A percentile compares a stretch with the other conserved stretches of the same genome.
phyloP scores from a whole-genome alignment of 2,329 filamentous ascomycete species.

The Malbranchea zuffiana region DNA sequence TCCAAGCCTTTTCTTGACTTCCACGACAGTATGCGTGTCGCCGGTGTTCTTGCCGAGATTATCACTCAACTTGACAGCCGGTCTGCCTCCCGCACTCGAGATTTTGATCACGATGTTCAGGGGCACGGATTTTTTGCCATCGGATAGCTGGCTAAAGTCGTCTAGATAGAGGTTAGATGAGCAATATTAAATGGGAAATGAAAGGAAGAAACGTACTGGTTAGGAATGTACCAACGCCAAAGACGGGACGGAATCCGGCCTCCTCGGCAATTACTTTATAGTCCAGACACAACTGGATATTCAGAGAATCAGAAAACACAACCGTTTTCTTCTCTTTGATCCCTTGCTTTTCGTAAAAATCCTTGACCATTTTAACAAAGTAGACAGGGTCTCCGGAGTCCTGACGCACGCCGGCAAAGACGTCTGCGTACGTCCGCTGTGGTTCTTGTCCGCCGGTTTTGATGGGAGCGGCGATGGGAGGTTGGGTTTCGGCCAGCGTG shows the following conservation, averaged over 20 bases:
- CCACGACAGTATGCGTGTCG: constrained; percentile 62
- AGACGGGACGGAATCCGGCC: constrained; percentile 71
- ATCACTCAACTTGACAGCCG: constrained; percentile 86
- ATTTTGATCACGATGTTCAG: constrained; percentile 98
- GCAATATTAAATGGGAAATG: not conserved
- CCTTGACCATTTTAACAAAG: constrained; percentile 66
- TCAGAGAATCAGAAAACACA: constrained; percentile 90
- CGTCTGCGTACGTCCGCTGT: constrained; percentile 60
- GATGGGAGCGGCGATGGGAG: constrained; percentile 37
- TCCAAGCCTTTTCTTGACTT: constrained; percentile 74
- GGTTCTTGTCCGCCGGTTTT: constrained; percentile 28
- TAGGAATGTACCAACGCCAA: constrained; percentile 90
- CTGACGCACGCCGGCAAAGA: constrained; percentile 75
- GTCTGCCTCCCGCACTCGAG: constrained; percentile 66
- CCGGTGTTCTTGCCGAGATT: constrained; percentile 94
- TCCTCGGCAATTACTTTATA: constrained; percentile 78
- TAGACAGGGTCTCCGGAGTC: constrained; percentile 77
- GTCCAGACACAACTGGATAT: constrained; percentile 79
- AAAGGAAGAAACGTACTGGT: constrained; percentile 49
- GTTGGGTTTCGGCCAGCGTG: constrained; percentile 28
- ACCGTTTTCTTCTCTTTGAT: constrained; percentile 76
- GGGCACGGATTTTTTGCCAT: constrained; percentile 72
- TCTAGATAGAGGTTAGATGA: constrained; percentile 36
- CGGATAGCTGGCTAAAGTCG: constrained; percentile 65
- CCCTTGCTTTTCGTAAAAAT: constrained; percentile 66